phyloP scores from a whole-genome alignment of 805 yeast species.

The Aciculoconidium aculeatum region DNA sequence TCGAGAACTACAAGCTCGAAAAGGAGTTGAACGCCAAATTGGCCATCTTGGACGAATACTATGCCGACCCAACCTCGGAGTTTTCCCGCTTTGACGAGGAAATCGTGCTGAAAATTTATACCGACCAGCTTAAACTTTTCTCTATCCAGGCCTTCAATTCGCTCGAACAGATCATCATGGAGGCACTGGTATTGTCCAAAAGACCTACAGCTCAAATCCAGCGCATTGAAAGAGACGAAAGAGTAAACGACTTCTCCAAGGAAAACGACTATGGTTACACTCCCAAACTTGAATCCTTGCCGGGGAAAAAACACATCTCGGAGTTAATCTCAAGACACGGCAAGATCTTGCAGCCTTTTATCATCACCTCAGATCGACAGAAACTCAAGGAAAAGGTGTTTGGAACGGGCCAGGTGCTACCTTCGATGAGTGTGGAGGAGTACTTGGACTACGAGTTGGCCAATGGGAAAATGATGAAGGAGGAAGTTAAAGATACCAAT shows the following conservation, averaged over 20 bases:
- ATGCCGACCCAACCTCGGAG: conserved; percentile 9
- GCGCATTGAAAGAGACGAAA: no score
- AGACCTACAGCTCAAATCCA: conserved; percentile 23
- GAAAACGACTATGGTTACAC: conserved; percentile 47
- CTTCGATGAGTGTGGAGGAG: conserved; percentile 94
- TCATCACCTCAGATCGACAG: conserved; percentile 52
- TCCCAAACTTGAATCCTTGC: conserved; percentile 51
- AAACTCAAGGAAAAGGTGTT: conserved; percentile 60
- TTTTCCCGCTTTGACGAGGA: conserved; percentile 55
- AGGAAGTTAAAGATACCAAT: conserved; percentile 32
- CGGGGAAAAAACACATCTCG: conserved; percentile 17
- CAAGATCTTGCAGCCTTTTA: conserved; percentile 78
- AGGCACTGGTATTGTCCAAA: conserved; percentile 53
- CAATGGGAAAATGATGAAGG: conserved; percentile 71
- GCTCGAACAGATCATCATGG: conserved; percentile 59
- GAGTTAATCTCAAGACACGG: conserved; percentile 63
- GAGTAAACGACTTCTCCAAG: conserved; percentile 5
- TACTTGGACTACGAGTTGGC: conserved; percentile 79
- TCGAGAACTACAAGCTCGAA: conserved; percentile 58
- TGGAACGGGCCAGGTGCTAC: conserved; percentile 89
- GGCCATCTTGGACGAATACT: conserved; percentile 26
- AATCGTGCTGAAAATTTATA: conserved; percentile 45
- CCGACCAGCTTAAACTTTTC: conserved; percentile 49
- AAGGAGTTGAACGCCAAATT: conserved; percentile 47
- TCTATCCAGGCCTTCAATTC: conserved; percentile 49